Conservation (phyloP, 2,329 filamentous ascomycete species). For the Nothophoma quercina region DNA sequence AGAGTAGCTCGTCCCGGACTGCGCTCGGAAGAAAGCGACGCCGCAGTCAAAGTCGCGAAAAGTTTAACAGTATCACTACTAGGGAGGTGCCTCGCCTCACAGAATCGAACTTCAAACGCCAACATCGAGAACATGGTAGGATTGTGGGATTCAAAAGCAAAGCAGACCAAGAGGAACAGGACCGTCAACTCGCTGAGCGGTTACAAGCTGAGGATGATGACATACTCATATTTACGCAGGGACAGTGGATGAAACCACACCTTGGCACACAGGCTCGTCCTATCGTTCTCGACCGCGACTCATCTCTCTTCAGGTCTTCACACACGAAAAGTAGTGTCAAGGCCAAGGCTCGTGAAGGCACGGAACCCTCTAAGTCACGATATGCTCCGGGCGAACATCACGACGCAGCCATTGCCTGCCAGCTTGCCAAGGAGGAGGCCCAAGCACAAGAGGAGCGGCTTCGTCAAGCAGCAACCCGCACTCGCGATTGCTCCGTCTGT, state of each 20-base stretch:
- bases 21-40: neutral
- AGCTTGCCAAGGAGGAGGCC: conserved; percentile 9
- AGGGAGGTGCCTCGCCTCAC: neutral
- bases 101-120: no score
- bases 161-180: neutral
- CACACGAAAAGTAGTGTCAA: no score
- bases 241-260: neutral
- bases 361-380: neutral
- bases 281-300: neutral
- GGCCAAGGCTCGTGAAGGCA: no score
- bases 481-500: conserved; percentile 34
- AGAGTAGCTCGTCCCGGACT: neutral
- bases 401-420: conserved; percentile 18
- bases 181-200: neutral
- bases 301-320: no score
- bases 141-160: no score
- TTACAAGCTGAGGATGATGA: neutral
- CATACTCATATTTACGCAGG: neutral
- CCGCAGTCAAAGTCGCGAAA: neutral
- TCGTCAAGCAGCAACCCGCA: neutral
- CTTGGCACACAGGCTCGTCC: neutral
- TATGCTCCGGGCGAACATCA: neutral
- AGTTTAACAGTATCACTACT: neutral
- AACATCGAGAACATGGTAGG: no score
- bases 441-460: neutral